Conservation (phyloP, 345 rosid species). For the Brassica incana region DNA sequence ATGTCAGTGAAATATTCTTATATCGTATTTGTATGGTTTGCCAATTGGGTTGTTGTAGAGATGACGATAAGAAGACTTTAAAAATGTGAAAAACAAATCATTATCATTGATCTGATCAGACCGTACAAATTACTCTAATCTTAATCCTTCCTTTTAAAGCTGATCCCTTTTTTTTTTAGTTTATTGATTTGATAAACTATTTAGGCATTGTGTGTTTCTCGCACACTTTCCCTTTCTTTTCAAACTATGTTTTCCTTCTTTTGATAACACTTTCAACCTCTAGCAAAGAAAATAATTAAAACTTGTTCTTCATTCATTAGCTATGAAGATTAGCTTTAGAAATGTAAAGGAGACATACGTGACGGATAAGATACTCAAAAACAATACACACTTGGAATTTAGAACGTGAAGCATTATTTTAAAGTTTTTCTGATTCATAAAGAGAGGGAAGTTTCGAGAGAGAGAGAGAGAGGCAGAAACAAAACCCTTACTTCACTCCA, state of each 20-base stretch:
- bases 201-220: background rate
- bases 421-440: background rate
- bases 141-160: background rate
- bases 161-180: background rate
- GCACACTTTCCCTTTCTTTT: background rate
- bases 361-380: conserved; percentile 34
- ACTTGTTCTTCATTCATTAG: background rate
- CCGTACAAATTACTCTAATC: background rate
- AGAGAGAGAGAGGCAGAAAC: background rate
- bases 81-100: background rate
- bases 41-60: background rate
- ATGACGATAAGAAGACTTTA: background rate
- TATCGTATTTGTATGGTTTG: background rate
- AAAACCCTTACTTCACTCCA: conserved; percentile 29
- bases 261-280: background rate
- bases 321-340: background rate
- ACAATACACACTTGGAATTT: conserved; percentile 27
- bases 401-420: conserved; percentile 1
- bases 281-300: background rate
- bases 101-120: background rate
- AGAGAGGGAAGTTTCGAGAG: conserved; percentile 31
- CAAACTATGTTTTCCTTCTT: background rate
- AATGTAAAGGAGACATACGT: conserved; percentile 27
- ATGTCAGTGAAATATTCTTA: background rate
- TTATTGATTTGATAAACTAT: background rate